Base-by-base conservation (phyloP, 352 stramenopile species). In the Phytophthora vignae region DNA sequence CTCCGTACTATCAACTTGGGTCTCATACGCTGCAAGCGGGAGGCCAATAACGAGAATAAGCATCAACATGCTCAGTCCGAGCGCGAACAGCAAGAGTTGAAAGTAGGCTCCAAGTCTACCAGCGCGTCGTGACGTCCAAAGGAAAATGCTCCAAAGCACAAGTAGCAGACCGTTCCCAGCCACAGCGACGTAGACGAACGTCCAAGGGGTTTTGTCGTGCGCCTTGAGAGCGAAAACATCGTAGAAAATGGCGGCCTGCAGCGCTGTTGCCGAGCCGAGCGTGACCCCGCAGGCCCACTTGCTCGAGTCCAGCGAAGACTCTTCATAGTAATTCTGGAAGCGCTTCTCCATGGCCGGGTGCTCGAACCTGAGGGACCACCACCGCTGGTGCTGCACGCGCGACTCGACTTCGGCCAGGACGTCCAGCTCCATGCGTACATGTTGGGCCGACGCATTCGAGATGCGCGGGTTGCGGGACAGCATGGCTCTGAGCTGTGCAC, bases 261-360 rank as follows among this genome's bases (percentile, higher is more conserved):
- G 74, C 12, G 77, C 42, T 27, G 74, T 49, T n/a, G 88, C 71
- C 22, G 64, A 77, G 0, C 53, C 31, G 5, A 92, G 40, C 9
- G 82, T 87, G 12, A 63, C 58, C 0, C 56, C 55, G 42, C 73
- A 84, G 7, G 76, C 80, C 61, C 75, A 67, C 40, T 68, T 71
- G 12, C 79, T 87, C 36, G 76, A 74, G 12, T 59, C 29, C 3
- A 90, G 44, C 12, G 78, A 83, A 15, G 75, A 68, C 10, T 91
- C 83, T 64, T 91, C 78, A 38, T 92, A 80, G 52, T 89, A 90
- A 48, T 78, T 62, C 65, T 91, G 82, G 67, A 90, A 92, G 22
- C 80, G 78, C 56, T 61, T 55, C 54, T 92, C 83, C 70, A 90
- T 81, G 27, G 63, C 58, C 8, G 67, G 46, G 55, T 82, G 73